phyloP scores from a whole-genome alignment of 2,329 filamentous ascomycete genomes.

The Calonectria leucothoes region DNA sequence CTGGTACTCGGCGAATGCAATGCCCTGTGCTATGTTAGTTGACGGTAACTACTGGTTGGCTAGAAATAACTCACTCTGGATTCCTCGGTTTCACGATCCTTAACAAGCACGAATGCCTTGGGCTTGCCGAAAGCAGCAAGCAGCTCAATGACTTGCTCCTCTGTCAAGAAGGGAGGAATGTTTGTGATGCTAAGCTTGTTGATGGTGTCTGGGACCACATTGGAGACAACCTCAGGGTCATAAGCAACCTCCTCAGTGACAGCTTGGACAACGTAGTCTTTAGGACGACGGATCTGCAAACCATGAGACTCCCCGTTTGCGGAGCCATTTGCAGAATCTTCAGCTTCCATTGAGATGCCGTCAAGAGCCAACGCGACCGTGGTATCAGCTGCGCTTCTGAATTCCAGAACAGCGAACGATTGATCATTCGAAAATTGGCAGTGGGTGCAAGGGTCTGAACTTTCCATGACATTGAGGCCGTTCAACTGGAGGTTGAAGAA shows the following conservation, averaged over 20 bases:
- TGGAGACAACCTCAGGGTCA: constrained; percentile 82
- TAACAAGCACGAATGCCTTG: constrained; percentile 91
- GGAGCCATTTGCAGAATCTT: constrained; percentile 67
- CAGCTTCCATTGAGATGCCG: constrained; percentile 87
- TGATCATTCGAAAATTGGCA: constrained; percentile 84
- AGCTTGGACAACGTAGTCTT: constrained; percentile 95
- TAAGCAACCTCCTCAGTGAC: constrained; percentile 78
- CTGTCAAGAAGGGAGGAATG: constrained; percentile 86
- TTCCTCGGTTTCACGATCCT: constrained; percentile 86
- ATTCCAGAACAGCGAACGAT: constrained; percentile 89
- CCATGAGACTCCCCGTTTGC: constrained; percentile 66
- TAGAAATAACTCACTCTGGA: constrained; percentile 77
- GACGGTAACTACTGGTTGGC: too few relatives aligned
- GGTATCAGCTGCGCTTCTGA: constrained; percentile 86
- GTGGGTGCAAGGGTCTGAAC: constrained; percentile 84
- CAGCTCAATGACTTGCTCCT: constrained; percentile 92
- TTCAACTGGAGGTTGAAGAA: constrained; percentile 99
- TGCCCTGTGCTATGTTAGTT: constrained; percentile 70
- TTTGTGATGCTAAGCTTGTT: constrained; percentile 96
- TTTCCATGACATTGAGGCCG: constrained; percentile 90
- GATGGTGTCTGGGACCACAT: constrained; percentile 87
- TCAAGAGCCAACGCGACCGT: constrained; percentile 93
- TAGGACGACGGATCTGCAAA: constrained; percentile 85
- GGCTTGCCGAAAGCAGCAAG: constrained; percentile 92
- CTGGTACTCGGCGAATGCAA: constrained; percentile 95